Percentiles rank a stretch among this genome's conserved stretches.
Evolutionary conservation across 306 rosid genomes (phyloP).

Genomic region (Pterocarpus macrocarpus): DNA sequence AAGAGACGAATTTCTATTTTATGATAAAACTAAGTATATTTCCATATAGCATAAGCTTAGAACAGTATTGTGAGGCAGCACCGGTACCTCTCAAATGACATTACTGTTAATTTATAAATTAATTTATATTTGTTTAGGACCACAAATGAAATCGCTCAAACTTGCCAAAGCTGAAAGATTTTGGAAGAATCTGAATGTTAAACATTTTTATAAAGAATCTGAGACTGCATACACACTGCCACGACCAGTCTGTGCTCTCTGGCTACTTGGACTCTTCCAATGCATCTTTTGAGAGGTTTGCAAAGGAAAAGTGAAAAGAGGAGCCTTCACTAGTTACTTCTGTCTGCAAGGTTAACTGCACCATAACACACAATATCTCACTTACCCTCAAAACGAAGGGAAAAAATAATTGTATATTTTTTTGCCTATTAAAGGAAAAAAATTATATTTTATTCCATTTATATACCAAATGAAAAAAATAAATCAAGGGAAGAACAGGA

Average conservation of each 20-base stretch:
- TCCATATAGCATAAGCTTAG: not conserved
- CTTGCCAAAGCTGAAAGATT: slow-evolving; percentile 28
- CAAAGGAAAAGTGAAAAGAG: slow-evolving; percentile 42
- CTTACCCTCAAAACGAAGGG: slow-evolving; percentile 20
- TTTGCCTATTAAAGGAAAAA: not conserved
- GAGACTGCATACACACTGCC: slow-evolving; percentile 39
- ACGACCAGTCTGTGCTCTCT: slow-evolving; percentile 48
- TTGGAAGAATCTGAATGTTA: not conserved
- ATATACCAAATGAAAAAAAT: slow-evolving; percentile 13
- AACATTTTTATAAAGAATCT: slow-evolving; percentile 33
- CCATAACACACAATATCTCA: slow-evolving; percentile 8
- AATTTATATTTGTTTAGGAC: not conserved
- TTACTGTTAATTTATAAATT: too few relatives aligned
- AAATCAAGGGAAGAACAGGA: not conserved
- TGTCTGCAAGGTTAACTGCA: slow-evolving; percentile 40
- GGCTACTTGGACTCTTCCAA: slow-evolving; percentile 51
- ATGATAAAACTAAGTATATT: not conserved
- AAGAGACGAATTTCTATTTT: too few relatives aligned
- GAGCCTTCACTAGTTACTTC: slow-evolving; percentile 36
- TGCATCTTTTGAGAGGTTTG: slow-evolving; percentile 54
- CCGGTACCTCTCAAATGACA: too few relatives aligned
- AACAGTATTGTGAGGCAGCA: not conserved
- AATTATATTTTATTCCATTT: slow-evolving; percentile 10
- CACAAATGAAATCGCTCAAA: slow-evolving; percentile 21
- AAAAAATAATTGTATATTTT: not conserved